phyloP scores from a whole-genome alignment of 176 grass and related monocot genomes.

The Coix lacrymajobi region DNA sequence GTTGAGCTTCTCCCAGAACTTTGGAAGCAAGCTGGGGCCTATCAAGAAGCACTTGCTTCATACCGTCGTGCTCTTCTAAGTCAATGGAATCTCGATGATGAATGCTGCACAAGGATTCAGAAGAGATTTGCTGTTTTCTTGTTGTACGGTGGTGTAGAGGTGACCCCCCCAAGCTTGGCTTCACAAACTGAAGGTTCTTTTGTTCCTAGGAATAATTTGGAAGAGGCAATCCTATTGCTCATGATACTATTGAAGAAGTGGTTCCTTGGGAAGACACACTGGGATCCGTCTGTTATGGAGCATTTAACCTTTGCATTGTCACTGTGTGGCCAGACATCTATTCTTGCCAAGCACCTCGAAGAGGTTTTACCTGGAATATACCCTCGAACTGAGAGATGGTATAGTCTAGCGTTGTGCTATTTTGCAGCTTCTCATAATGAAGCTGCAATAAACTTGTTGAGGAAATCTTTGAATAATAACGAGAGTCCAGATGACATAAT shows the following conservation, averaged over 20 bases:
- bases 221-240: constrained; percentile 91
- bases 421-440: constrained; percentile 51
- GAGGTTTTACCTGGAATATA: constrained; percentile 88
- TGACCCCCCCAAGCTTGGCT: constrained; percentile 66
- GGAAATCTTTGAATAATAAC: constrained; percentile 70
- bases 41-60: constrained; percentile 73
- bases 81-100: constrained; percentile 94
- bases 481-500: constrained; percentile 75
- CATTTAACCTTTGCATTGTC: constrained; percentile 90
- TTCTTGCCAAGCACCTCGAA: constrained; percentile 70
- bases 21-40: constrained; percentile 79
- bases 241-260: constrained; percentile 86
- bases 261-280: constrained; percentile 74
- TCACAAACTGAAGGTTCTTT: constrained; percentile 86
- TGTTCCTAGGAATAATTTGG: constrained; percentile 88
- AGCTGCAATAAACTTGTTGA: constrained; percentile 80
- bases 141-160: constrained; percentile 80
- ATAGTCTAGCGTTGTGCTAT: constrained; percentile 78
- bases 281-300: constrained; percentile 89
- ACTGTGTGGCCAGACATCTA: constrained; percentile 72
- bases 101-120: constrained; percentile 81
- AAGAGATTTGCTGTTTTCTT: constrained; percentile 87
- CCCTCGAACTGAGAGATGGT: constrained; percentile 80
- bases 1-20: constrained; percentile 97
- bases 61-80: constrained; percentile 87